Evolutionary conservation across 345 rosid species (phyloP), one percentile per base, ranked within the genome.

Genomic region (Orychophragmus violaceus): DNA sequence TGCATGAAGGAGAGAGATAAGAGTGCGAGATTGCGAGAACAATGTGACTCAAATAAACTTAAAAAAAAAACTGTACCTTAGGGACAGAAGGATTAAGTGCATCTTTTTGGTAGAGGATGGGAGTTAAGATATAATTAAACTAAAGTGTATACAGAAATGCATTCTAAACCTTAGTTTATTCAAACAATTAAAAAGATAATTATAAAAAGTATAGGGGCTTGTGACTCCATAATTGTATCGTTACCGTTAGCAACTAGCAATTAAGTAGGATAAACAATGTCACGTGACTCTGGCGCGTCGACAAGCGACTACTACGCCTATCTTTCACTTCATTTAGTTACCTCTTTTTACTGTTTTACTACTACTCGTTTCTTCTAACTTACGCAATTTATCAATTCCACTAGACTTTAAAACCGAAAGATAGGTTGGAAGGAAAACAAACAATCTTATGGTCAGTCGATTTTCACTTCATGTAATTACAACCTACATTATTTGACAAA

Each of bases 281-380:
- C 76, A 72, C 65, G 71, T 72, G 76, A 72, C 71, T 64, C 45
- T 57, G 50, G 68, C 68, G 32, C 45, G 3, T 55, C 62, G 3
- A 53, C 51, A 17, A 29, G 62, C 8, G 46, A 37, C n/a, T 17
- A 42, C 39, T 49, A 30, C 63, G 16, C 51, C 32, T 25, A n/a
- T 51, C 33, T 51, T 51, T 27, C 35, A 52, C 21, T 52, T 53
- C 37, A 8, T 53, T n/a, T 51, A 28, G 59, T 53, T 28, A 24
- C 28, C 14, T 50, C 55, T 14, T 21, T 19, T 42, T 42, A 16
- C 8, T 39, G 39, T 3, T 35, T 35, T 35, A n/a, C 22, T 39
- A 39, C 12, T 51, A 13, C 9, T 30, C 35, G 35, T 30, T 30
- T 30, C 30, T 5, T 27, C 30, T 27, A 25, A 48, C 46, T 59